Percentiles rank a stretch among this genome's conserved stretches.
Evolutionary conservation across 139 green algal species (phyloP).

Genomic region (Closterium sp.): DNA sequence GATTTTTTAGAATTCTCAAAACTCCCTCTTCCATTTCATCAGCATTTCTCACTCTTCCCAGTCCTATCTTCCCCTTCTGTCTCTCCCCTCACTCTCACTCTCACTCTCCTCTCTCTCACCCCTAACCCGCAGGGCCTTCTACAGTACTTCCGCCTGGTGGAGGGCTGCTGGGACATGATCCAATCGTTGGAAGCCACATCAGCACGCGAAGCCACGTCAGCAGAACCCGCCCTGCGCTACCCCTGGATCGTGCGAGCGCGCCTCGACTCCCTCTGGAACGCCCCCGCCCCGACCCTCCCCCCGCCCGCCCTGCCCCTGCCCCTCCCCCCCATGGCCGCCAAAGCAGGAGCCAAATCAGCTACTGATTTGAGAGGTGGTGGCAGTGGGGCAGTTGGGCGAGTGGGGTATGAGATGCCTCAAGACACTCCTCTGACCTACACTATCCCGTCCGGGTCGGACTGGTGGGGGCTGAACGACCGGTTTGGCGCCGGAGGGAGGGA

Average conservation of each 20-base stretch:
- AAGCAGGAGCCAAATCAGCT: no score
- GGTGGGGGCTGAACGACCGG: neutral
- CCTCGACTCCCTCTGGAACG: no score
- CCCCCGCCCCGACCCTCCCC: constrained; percentile 9
- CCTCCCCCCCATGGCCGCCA: no score
- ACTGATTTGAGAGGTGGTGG: no score
- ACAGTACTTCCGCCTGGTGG: constrained; percentile 45
- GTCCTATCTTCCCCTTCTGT: neutral
- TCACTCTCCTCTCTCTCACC: no score
- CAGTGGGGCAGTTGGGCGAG: no score
- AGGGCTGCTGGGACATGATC: constrained; percentile 38
- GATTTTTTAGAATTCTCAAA: no score
- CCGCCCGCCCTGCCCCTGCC: neutral
- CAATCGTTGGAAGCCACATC: neutral
- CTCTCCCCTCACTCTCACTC: no score
- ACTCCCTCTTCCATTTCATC: no score
- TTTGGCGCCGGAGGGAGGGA: neutral
- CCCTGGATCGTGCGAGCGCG: constrained; percentile 27
- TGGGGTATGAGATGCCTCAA: no score
- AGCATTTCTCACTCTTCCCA: neutral
- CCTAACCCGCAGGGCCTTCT: constrained; percentile 22
- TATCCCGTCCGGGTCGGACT: constrained; percentile 4
- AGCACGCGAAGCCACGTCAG: neutral
- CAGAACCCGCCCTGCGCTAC: constrained; percentile 7
- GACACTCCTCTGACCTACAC: no score